Conservation (phyloP, 1,139 yeast genomes). For the Lodderomyces beijingensis region DNA sequence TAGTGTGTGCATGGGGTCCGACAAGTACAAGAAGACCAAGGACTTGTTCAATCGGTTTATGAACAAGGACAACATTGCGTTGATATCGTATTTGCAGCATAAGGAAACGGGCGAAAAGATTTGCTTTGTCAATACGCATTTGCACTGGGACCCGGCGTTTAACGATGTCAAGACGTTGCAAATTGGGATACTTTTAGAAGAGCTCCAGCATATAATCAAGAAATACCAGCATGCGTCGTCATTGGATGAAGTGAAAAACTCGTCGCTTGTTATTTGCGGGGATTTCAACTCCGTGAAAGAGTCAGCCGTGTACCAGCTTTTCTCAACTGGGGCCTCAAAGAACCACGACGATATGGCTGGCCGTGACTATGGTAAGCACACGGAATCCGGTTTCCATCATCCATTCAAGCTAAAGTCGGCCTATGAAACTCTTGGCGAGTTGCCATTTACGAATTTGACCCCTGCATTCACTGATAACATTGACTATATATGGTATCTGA, state of each 20-base stretch:
- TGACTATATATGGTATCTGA: constrained; percentile 94
- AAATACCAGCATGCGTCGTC: constrained; percentile 46
- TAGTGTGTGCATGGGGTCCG: constrained; percentile 81
- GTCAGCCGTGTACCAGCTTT: constrained; percentile 89
- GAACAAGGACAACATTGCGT: constrained; percentile 92
- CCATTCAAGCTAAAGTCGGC: constrained; percentile 80
- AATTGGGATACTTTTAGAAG: constrained; percentile 87
- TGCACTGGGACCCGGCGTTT: constrained; percentile 97
- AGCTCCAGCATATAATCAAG: constrained; percentile 61
- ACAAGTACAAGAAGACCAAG: constrained; percentile 86
- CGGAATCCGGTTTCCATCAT: constrained; percentile 85
- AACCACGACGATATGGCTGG: constrained; percentile 80
- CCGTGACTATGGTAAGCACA: constrained; percentile 85
- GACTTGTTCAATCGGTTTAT: constrained; percentile 94
- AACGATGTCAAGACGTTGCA: constrained; percentile 96
- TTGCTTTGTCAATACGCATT: constrained; percentile 83
- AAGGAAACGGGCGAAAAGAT: constrained; percentile 65
- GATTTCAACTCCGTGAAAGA: constrained; percentile 88
- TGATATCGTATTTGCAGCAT: constrained; percentile 76
- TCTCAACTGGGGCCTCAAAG: constrained; percentile 71
- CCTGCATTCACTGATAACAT: constrained; percentile 91
- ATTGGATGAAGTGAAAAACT: constrained; percentile 54
- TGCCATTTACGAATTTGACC: constrained; percentile 91
- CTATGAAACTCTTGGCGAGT: constrained; percentile 77
- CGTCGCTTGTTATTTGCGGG: constrained; percentile 84